Base-by-base conservation (phyloP, 2,329 filamentous ascomycete genomes). In the Chalaropsis ovoidea region DNA sequence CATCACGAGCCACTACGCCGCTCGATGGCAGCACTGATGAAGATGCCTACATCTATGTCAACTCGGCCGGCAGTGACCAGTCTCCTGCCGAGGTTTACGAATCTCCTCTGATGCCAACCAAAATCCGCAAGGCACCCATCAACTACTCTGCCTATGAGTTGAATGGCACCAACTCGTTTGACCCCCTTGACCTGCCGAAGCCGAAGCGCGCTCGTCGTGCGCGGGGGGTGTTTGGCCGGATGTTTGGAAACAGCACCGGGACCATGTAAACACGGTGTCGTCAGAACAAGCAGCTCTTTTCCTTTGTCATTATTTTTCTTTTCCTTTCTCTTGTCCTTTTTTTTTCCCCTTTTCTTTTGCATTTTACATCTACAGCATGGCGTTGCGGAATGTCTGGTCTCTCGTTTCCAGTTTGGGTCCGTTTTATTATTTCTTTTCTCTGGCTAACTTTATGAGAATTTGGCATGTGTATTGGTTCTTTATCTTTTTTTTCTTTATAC, bases 1-100 rank as follows among this genome's bases (percentile, higher is more conserved):
- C 77, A 68, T 80, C 78, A 11, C 77, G 79, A 49, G 76, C 77
- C n/a, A 80, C 80, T 2, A 84, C 82, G 1, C 82, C 82, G 0
- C 74, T 79, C 27, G 78, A 77, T 66, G 73, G 75, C 22, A 77
- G 78, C 45, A 72, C 74, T 61, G 75, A 75, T 19, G 76, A 80
- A 61, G 75, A 78, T 1, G 47, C 71, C 73, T 69, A 71, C 66
- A 39, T 66, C 64, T 70, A 70, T 31, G 68, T 70, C 66, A 67
- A 69, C 68, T 72, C 72, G 64, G 73, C 74, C 68, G 79, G 77
- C 69, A 72, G 81, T 3, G 80, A 80, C 71, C 79, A 80, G 67
- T 80, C 80, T 52, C 80, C 80, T 0, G 75, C 80, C 41, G 75
- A 81, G 70, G 73, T 81, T 61, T 72, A 79, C 58, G 70, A 78